Evolutionary conservation across 805 yeast genomes (phyloP).

Genomic region (Lachancea lanzarotensis): DNA sequence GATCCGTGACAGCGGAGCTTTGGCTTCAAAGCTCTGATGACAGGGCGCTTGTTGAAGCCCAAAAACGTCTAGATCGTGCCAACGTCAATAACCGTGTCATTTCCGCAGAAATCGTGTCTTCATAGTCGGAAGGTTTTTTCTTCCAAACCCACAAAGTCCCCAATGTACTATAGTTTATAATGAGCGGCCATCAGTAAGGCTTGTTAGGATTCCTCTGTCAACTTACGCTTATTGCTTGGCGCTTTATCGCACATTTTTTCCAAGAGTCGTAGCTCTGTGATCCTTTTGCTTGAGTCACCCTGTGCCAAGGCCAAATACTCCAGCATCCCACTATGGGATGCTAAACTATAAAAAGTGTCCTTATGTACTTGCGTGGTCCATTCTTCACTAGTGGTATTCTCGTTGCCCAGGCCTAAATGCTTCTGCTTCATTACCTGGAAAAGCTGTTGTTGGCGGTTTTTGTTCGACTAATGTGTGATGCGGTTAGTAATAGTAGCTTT

Average conservation of each 20-base stretch:
- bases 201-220: background rate
- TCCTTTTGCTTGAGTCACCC: constrained; percentile 17
- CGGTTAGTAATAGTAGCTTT: background rate
- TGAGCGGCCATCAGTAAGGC: too few relatives aligned
- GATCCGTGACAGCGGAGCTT: constrained; percentile 37
- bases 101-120: constrained; percentile 28
- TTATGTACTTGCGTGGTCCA: constrained; percentile 50
- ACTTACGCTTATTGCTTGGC: constrained; percentile 1
- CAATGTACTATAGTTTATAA: background rate
- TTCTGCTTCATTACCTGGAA: constrained; percentile 52
- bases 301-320: constrained; percentile 29
- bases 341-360: constrained; percentile 27
- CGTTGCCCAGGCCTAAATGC: constrained; percentile 69
- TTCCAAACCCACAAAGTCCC: too few relatives aligned
- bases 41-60: constrained; percentile 27
- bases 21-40: constrained; percentile 25
- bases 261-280: constrained; percentile 22
- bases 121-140: background rate
- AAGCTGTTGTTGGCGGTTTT: constrained; percentile 51
- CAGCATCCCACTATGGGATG: constrained; percentile 25
- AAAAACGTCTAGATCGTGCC: constrained; percentile 35
- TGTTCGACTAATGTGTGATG: constrained; percentile 46
- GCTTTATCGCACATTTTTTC: constrained; percentile 21
- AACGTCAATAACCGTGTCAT: constrained; percentile 43
- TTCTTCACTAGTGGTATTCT: constrained; percentile 62